Conservation (phyloP, 768 basidiomycete species). For the Xanthoconium purpureum region DNA sequence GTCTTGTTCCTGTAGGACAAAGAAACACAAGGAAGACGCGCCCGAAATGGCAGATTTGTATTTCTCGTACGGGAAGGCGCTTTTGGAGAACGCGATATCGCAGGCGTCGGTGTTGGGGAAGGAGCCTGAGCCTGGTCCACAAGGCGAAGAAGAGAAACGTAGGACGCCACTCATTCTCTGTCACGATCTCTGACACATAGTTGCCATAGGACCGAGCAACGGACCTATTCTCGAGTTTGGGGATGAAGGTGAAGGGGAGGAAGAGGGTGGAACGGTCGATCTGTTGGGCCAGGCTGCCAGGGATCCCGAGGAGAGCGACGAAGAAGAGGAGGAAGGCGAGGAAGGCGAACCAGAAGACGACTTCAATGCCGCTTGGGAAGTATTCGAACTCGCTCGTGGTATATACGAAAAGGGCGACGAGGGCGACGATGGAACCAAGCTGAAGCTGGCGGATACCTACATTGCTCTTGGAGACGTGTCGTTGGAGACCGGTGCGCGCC, state of each 20-base stretch:
- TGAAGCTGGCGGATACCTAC: constrained; percentile 89
- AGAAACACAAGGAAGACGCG: constrained; percentile 73
- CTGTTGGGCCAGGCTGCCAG: constrained; percentile 59
- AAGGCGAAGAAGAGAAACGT: constrained; percentile 43
- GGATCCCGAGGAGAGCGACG: constrained; percentile 49
- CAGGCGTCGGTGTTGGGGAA: constrained; percentile 88
- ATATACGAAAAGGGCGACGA: constrained; percentile 72
- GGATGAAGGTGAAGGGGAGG: constrained; percentile 66
- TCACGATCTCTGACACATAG: neutral
- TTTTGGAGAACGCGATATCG: constrained; percentile 88
- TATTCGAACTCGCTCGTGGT: constrained; percentile 89
- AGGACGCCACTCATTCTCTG: neutral
- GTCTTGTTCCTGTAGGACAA: constrained; percentile 48
- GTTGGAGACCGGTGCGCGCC: constrained; percentile 82
- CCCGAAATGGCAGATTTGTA: constrained; percentile 86
- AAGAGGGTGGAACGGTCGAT: constrained; percentile 58
- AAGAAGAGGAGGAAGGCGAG: constrained; percentile 51
- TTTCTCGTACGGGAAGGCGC: constrained; percentile 87
- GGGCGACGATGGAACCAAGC: constrained; percentile 57
- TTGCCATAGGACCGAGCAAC: constrained; percentile 36
- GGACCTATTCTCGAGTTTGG: constrained; percentile 78
- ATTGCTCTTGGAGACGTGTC: constrained; percentile 94
- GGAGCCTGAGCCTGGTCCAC: constrained; percentile 53
- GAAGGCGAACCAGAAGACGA: constrained; percentile 91
- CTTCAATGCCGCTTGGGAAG: constrained; percentile 97